phyloP scores from a whole-genome alignment of 345 rosid species.

The Lepidium didymum region DNA sequence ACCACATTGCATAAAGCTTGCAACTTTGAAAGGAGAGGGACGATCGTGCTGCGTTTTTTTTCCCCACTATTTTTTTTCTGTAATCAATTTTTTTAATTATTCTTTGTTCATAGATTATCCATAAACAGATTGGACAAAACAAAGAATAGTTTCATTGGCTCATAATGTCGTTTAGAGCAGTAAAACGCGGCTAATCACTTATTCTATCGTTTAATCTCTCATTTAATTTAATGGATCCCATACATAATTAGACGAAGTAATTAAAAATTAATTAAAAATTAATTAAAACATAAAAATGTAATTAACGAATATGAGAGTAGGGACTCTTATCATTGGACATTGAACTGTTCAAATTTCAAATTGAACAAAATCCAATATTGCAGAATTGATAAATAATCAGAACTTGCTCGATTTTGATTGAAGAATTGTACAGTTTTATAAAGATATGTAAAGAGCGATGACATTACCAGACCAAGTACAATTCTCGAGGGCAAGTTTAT shows the following conservation, averaged over 20 bases:
- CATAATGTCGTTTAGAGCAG: slow-evolving; percentile 10
- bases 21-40: not conserved
- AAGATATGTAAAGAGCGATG: not conserved
- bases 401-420: not conserved
- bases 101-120: not conserved
- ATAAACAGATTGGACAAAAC: not conserved
- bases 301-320: no score
- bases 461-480: slow-evolving; percentile 22
- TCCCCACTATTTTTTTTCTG: not conserved
- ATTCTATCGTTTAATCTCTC: not conserved
- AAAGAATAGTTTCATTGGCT: slow-evolving; percentile 4
- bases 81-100: not conserved
- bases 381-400: no score
- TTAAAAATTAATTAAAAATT: not conserved
- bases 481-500: slow-evolving; percentile 2
- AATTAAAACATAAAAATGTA: no score
- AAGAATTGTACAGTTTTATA: not conserved
- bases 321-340: no score
- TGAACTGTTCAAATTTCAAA: no score
- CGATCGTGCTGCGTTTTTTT: not conserved
- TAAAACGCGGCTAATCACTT: slow-evolving; percentile 26
- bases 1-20: not conserved
- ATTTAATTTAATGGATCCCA: not conserved
- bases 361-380: no score
- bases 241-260: not conserved